phyloP scores from a whole-genome alignment of 352 stramenopile genomes.

The Phytophthora boehmeriae region DNA sequence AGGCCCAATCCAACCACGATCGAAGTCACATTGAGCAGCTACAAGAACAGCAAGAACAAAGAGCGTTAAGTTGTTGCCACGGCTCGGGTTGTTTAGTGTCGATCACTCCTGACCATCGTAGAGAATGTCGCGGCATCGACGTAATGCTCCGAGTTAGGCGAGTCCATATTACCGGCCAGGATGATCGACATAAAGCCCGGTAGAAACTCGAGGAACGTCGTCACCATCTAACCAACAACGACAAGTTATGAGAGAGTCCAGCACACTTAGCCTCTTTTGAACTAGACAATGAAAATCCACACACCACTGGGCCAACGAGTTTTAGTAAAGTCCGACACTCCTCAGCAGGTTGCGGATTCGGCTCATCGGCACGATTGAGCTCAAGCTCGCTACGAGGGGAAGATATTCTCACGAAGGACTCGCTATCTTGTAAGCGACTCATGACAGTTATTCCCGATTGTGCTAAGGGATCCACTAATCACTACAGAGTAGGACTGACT shows the following conservation, averaged over 20 bases:
- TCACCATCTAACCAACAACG: constrained; percentile 24
- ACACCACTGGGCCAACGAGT: constrained; percentile 44
- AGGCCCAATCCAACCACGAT: constrained; percentile 63
- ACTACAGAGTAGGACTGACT: too few species aligned
- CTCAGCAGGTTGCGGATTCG: constrained; percentile 12
- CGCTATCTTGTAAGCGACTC: background rate
- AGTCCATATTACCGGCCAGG: constrained; percentile 64
- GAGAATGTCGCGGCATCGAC: constrained; percentile 56
- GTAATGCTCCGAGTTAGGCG: constrained; percentile 49
- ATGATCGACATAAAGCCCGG: constrained; percentile 47
- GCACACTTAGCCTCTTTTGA: background rate
- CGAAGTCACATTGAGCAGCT: constrained; percentile 17
- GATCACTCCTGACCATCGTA: constrained; percentile 35
- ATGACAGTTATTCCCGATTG: too few species aligned
- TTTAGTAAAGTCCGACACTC: constrained; percentile 46
- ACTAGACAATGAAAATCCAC: constrained; percentile 4
- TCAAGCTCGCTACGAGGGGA: background rate
- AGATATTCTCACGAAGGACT: constrained; percentile 13
- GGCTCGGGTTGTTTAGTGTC: too few species aligned
- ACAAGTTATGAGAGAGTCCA: background rate
- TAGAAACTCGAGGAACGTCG: constrained; percentile 48
- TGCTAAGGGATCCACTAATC: too few species aligned
- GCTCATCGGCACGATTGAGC: constrained; percentile 11
- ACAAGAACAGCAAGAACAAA: background rate
- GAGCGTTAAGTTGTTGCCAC: too few species aligned